Evolutionary conservation across 2,329 filamentous ascomycete genomes (phyloP).

Genomic region (Talaromyces piceae): DNA sequence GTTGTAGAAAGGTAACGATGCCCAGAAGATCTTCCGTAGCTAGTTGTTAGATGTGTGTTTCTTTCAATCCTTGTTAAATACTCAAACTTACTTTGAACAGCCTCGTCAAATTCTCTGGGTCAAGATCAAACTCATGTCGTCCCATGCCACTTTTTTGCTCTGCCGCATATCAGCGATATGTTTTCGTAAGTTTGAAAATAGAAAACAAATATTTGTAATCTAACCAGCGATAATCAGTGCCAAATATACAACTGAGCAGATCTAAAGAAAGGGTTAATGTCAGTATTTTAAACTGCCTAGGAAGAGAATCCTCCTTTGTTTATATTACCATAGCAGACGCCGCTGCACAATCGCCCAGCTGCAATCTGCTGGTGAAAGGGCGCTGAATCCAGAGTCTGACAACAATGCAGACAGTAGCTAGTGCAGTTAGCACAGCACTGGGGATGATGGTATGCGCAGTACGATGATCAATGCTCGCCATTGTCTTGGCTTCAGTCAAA

Average conservation of each 20-base stretch:
- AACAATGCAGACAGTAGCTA: slow-evolving; percentile 27
- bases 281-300: neutral
- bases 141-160: slow-evolving; percentile 30
- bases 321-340: slow-evolving; percentile 24
- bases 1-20: slow-evolving; percentile 33
- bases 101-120: slow-evolving; percentile 19
- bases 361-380: slow-evolving; percentile 27
- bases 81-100: slow-evolving; percentile 25
- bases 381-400: slow-evolving; percentile 25
- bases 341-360: slow-evolving; percentile 32
- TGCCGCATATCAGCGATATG: neutral
- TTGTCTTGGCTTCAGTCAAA: neutral
- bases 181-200: neutral
- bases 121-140: slow-evolving; percentile 25
- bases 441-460: slow-evolving; percentile 21
- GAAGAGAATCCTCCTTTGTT: neutral
- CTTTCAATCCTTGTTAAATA: neutral
- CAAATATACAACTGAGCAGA: slow-evolving; percentile 19
- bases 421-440: slow-evolving; percentile 25
- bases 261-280: neutral
- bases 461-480: slow-evolving; percentile 13
- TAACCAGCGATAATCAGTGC: slow-evolving; percentile 22
- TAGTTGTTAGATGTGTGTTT: neutral
- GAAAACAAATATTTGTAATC: neutral
- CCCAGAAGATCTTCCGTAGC: slow-evolving; percentile 26